These are phyloP conservation scores for Myxozyma vanderwaltii DNA, from an alignment of 805 yeast species.

Conservation along the genomic window DNA sequence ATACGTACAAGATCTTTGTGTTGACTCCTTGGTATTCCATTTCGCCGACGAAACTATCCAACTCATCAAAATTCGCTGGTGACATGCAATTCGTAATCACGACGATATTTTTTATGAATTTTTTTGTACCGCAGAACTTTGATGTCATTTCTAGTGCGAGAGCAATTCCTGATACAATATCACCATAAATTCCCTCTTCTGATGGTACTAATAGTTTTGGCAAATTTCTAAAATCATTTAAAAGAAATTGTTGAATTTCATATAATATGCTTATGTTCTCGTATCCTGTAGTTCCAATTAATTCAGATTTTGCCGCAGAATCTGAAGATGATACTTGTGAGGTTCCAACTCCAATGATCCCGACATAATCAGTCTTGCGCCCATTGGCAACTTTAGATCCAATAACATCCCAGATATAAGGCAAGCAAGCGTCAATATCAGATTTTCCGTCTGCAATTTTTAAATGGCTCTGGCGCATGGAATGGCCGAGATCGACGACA, in stretches of 20 bases:
- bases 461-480: conserved; percentile 36
- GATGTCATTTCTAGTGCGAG: conserved; percentile 45
- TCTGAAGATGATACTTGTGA: too few species aligned
- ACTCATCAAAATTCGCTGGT: conserved; percentile 6
- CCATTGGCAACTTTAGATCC: conserved; percentile 35
- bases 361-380: conserved; percentile 39
- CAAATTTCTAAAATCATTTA: conserved; percentile 10
- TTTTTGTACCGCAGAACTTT: conserved; percentile 36
- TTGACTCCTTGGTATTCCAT: conserved; percentile 25
- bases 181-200: conserved; percentile 19
- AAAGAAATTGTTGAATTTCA: conserved; percentile 25
- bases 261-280: conserved; percentile 20
- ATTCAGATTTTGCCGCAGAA: too few species aligned
- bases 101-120: conserved; percentile 43
- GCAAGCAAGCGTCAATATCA: conserved; percentile 35
- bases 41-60: conserved; percentile 10
- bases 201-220: conserved; percentile 14
- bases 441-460: conserved; percentile 16
- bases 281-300: too few species aligned
- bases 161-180: conserved; percentile 39
- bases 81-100: conserved; percentile 21
- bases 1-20: conserved; percentile 22
- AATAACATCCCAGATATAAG: conserved; percentile 49
- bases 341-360: conserved; percentile 36
- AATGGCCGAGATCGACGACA: conserved; percentile 53